Conservation (phyloP, 2,329 filamentous ascomycete genomes). For the Stagonosporopsis tanaceti region DNA sequence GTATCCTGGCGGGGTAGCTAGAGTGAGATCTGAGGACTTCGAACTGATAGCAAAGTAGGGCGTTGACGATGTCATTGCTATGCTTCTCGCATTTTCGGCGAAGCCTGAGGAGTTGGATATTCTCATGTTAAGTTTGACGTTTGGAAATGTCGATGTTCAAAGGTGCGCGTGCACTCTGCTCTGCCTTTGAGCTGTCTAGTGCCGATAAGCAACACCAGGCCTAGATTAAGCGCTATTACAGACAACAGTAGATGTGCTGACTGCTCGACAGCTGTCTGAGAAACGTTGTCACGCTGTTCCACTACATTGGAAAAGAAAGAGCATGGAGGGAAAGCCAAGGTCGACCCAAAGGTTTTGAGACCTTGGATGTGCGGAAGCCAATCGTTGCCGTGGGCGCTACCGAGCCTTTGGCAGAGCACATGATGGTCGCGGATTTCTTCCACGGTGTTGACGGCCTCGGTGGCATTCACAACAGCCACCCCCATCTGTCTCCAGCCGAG, state of each 20-base stretch:
- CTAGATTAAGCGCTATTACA: neutral
- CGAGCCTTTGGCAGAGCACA: constrained; percentile 83
- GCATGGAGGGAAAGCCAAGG: constrained; percentile 79
- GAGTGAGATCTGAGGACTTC: neutral
- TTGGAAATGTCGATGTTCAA: constrained; percentile 89
- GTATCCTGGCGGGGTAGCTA: constrained; percentile 27
- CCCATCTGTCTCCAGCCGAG: constrained; percentile 56
- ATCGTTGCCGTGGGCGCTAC: constrained; percentile 87
- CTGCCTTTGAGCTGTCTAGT: neutral
- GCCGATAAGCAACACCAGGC: neutral
- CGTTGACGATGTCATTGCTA: constrained; percentile 88
- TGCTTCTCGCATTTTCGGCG: constrained; percentile 85
- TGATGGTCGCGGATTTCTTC: constrained; percentile 76
- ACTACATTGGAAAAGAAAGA: constrained; percentile 88
- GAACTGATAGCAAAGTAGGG: constrained; percentile 58
- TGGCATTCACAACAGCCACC: constrained; percentile 58
- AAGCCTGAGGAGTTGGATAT: constrained; percentile 86
- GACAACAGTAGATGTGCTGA: neutral
- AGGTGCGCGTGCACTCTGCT: constrained; percentile 61
- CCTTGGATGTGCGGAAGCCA: constrained; percentile 76
- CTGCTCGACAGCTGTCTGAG: constrained; percentile 72
- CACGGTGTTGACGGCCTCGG: constrained; percentile 63
- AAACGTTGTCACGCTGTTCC: constrained; percentile 89
- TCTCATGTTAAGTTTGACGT: constrained; percentile 85
- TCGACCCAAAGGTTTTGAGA: constrained; percentile 73